Evolutionary conservation across 2,329 filamentous ascomycete genomes (phyloP).

Genomic region (Botrytis byssoidea): DNA sequence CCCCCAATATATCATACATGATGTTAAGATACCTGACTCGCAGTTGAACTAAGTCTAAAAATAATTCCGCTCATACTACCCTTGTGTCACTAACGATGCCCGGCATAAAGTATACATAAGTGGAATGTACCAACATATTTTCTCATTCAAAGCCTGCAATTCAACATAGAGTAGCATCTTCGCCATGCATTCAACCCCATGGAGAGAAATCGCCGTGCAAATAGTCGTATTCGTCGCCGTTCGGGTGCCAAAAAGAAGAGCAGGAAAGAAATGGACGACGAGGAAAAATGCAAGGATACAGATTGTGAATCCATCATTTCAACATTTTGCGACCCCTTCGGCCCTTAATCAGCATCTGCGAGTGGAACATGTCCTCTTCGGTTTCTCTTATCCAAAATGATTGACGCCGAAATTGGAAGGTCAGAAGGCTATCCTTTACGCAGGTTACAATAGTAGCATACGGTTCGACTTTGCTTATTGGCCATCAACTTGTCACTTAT

Average conservation of each 20-base stretch:
- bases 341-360: conserved; percentile 21
- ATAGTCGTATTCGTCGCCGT: conserved; percentile 30
- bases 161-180: conserved; percentile 23
- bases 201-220: conserved; percentile 35
- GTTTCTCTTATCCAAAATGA: conserved; percentile 32
- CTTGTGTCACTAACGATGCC: not conserved
- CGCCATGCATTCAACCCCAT: conserved; percentile 28
- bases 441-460: conserved; percentile 36
- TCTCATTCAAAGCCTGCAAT: not conserved
- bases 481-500: conserved; percentile 34
- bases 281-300: conserved; percentile 30
- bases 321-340: conserved; percentile 22
- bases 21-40: not conserved
- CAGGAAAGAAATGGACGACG: conserved; percentile 25
- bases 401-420: conserved; percentile 26
- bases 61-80: not conserved
- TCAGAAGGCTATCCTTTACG: conserved; percentile 29
- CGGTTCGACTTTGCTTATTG: conserved; percentile 34
- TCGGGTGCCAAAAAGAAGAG: conserved; percentile 30
- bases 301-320: conserved; percentile 30
- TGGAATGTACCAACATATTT: not conserved
- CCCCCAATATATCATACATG: not conserved
- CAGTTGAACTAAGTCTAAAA: not conserved
- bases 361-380: conserved; percentile 33
- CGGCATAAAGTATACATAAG: not conserved